Base-by-base conservation (phyloP, 129 eudicot species). In the Solidago caesia region DNA sequence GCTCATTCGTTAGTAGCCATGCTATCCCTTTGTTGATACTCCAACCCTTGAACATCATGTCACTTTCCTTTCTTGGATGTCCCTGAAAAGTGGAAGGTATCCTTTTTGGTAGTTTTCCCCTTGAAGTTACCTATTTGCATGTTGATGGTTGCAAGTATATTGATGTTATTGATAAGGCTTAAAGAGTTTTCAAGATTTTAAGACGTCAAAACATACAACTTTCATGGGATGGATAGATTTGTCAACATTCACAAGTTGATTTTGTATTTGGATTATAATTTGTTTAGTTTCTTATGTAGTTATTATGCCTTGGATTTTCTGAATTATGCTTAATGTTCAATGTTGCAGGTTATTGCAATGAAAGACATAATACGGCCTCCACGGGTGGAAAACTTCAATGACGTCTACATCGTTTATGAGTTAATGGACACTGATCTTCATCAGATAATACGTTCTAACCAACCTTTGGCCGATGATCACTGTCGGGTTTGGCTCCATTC, bases 391-490 rank as follows among this genome's bases (percentile, higher is more conserved):
- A 90, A 79, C 71, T 93, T 93, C 62, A 88, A 90, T 82, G 98
- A 93, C 75, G 98, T 93, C 27, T 93, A 93, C 85, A 88, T 90
- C 66, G 96, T 93, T 57, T 88, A 80, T 78, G 98, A 93, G 81
- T 82, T 93, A 39, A 90, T 93, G 98, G 98, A 92, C 84, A 92
- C 96, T 15, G 96, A 92, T 86, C 98, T 92, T 70, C 96, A 92
- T 73, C 98, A 93, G 75, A 93, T 93, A 51, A 88, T 93, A 70
- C 91, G 92, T 65, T 93, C 98, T 68, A 90, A 83, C 85, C 96
- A 93, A 80, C 69, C 81, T 52, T 77, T 93, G 14, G 78, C 96
- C 45, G 97, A 93, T 67, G 98, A 90, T 82, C 98, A 94, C 65
- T 94, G 98, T 79, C 98, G 96, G 97, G 97, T 93, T 75, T 57